Percentiles rank a stretch among this genome's conserved stretches.
These are phyloP conservation scores for Penium margaritaceum DNA, from an alignment of 139 green algal genomes.

Conservation along the genomic window DNA sequence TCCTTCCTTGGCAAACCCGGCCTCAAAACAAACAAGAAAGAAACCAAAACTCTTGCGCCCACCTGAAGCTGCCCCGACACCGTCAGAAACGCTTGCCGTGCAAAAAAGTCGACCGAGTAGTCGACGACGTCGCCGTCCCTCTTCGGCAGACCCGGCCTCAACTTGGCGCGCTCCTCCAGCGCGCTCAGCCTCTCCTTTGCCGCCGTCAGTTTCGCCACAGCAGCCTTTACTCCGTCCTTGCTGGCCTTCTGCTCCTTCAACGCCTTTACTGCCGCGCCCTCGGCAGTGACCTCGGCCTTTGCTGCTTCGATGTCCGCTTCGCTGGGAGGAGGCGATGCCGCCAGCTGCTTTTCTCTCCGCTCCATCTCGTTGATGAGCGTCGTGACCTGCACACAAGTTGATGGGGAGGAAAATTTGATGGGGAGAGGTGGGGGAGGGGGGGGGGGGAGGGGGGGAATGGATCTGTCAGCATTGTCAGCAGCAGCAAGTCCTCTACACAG, in stretches of 20 bases:
- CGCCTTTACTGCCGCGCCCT: constrained; percentile 49
- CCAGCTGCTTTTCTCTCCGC: constrained; percentile 7
- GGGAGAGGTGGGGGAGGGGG: too few species aligned
- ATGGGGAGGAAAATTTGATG: too few species aligned
- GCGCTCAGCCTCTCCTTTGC: constrained; percentile 62
- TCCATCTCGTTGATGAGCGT: constrained; percentile 59
- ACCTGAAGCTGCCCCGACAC: constrained; percentile 80
- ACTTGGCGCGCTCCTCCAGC: constrained; percentile 51
- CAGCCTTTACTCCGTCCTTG: constrained; percentile 52
- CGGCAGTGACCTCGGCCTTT: constrained; percentile 34
- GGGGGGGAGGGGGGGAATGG: too few species aligned
- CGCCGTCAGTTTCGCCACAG: constrained; percentile 27
- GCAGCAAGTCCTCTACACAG: too few species aligned
- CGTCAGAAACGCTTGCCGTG: constrained; percentile 77
- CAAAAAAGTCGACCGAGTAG: constrained; percentile 94
- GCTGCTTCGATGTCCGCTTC: constrained; percentile 54
- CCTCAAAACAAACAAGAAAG: too few species aligned
- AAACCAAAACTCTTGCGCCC: too few species aligned
- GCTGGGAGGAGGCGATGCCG: constrained; percentile 17
- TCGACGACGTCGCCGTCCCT: constrained; percentile 61
- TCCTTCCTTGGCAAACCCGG: too few species aligned
- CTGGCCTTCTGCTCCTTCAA: constrained; percentile 62
- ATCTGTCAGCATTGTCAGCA: too few species aligned
- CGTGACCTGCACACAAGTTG: constrained; percentile 93
- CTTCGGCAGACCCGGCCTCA: constrained; percentile 24